A percentile compares a stretch with the other conserved stretches of the same genome.
Conservation (phyloP, 371 early-diverging fungal genomes). For the Capniomyces stellatus region DNA sequence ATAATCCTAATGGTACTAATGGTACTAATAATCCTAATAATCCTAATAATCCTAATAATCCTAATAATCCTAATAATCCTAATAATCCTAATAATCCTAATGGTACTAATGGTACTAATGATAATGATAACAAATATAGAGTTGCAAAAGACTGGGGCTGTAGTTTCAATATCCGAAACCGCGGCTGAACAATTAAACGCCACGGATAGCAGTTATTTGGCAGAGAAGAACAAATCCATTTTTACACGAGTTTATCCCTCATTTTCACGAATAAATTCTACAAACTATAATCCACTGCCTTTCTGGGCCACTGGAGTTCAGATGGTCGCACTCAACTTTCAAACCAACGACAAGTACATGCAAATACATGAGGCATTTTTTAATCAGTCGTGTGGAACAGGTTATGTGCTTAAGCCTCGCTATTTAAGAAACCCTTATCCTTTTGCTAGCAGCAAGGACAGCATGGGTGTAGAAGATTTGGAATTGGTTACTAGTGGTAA, state of each 20-base stretch:
- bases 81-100: too few relatives aligned
- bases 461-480: not conserved
- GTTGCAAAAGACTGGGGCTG: conserved; percentile 28
- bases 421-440: conserved; percentile 17
- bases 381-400: conserved; percentile 35
- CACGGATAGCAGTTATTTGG: conserved; percentile 22
- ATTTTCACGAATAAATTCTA: conserved; percentile 43
- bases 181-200: conserved; percentile 19
- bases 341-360: conserved; percentile 50
- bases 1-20: too few relatives aligned
- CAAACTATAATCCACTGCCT: conserved; percentile 56
- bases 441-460: not conserved
- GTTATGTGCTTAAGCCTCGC: conserved; percentile 57
- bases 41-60: too few relatives aligned
- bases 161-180: conserved; percentile 49
- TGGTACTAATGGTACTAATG: too few relatives aligned
- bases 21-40: too few relatives aligned
- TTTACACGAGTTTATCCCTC: conserved; percentile 58
- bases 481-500: conserved; percentile 1
- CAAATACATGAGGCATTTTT: conserved; percentile 61
- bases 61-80: too few relatives aligned
- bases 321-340: conserved; percentile 71
- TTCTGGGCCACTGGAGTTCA: conserved; percentile 61
- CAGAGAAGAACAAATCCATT: conserved; percentile 28
- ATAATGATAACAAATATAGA: too few relatives aligned